Conservation (phyloP, 352 stramenopile species). For the Salisapilia sapeloensis region DNA sequence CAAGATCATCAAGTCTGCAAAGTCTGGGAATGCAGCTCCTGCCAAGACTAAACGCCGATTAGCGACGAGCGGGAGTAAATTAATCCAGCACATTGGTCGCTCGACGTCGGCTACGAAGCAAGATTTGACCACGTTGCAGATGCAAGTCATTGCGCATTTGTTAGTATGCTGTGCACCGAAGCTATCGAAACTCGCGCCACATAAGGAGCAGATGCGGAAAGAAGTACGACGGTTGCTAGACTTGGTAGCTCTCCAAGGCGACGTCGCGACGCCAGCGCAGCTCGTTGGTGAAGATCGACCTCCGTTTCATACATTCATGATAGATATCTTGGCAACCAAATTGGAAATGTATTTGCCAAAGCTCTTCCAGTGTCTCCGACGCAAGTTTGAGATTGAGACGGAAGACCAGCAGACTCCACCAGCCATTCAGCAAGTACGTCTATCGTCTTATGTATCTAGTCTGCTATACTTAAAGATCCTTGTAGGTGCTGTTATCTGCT, state of each 20-base stretch:
- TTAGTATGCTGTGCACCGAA: too few relatives aligned
- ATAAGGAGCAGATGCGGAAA: conserved; percentile 24
- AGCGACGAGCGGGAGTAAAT: too few relatives aligned
- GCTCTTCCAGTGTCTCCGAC: conserved; percentile 27
- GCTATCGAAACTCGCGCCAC: conserved; percentile 1
- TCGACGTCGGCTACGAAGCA: too few relatives aligned
- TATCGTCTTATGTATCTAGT: too few relatives aligned
- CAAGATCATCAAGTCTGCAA: too few relatives aligned
- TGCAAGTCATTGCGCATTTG: too few relatives aligned
- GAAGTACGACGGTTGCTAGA: conserved; percentile 53
- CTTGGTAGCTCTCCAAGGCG: conserved; percentile 52
- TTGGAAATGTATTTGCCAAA: conserved; percentile 22
- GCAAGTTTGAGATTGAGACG: conserved; percentile 27
- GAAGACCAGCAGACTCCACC: conserved; percentile 3
- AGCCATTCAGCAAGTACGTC: conserved; percentile 4
- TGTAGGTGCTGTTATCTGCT: too few relatives aligned
- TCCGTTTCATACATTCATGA: conserved; percentile 53
- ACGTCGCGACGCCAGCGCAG: conserved; percentile 43
- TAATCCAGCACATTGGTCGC: too few relatives aligned
- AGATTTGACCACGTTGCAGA: too few relatives aligned
- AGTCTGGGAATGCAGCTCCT: too few relatives aligned
- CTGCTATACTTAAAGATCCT: too few relatives aligned
- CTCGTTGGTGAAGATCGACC: conserved; percentile 45
- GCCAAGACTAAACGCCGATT: too few relatives aligned
- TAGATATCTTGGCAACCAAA: conserved; percentile 20